Base-by-base conservation (phyloP, 371 early-diverging fungal species). In the Haplosporangium sp. region DNA sequence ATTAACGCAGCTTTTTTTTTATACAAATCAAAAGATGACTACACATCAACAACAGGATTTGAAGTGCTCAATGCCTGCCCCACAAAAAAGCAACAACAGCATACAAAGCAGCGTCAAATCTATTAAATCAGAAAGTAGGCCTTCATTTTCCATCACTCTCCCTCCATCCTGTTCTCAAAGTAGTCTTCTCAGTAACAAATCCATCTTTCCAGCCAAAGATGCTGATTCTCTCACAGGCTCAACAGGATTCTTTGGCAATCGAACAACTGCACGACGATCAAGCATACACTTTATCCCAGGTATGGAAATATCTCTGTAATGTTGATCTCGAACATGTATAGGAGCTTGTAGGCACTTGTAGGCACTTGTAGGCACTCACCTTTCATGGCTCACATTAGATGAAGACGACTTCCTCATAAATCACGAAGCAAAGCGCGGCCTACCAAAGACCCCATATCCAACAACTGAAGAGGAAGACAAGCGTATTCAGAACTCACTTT, bases 371-470 rank as follows among this genome's bases (percentile, higher is more conserved):
- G 27, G 27, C 27, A 27, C 27, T 27, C 27, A 27, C 27, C 27
- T 27, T 27, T 27, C 27, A 27, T 60, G 47, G 10, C 11, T 4
- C 6, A n/a, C 38, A 8, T 44, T 10, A n/a, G 72, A 60, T 4
- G 69, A 77, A 4, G 72, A 69, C 8, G 72, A 72, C 58, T 65
- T 19, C 34, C 55, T 77, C 38, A 19, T 42, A 34, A 61, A 48
- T 35, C 77, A 72, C 19, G 77, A 72, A 3, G 65, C 50, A 35
- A 77, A 72, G 40, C 40, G 39, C 34, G 77, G 67, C 2, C 42
- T 78, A 15, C 78, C 78, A 65, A 78, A 73, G 74, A 78, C 78
- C 17, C 78, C 78, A 1, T 78, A 78, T 34, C 78, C 78, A 19
- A 63, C 64, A 20, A 73, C 73, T n/a, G 59, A 58, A 3, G 70